Percentiles rank a stretch among this genome's conserved stretches.
Evolutionary conservation across 768 basidiomycete genomes (phyloP).

Genomic region (Lactarius evosmus): DNA sequence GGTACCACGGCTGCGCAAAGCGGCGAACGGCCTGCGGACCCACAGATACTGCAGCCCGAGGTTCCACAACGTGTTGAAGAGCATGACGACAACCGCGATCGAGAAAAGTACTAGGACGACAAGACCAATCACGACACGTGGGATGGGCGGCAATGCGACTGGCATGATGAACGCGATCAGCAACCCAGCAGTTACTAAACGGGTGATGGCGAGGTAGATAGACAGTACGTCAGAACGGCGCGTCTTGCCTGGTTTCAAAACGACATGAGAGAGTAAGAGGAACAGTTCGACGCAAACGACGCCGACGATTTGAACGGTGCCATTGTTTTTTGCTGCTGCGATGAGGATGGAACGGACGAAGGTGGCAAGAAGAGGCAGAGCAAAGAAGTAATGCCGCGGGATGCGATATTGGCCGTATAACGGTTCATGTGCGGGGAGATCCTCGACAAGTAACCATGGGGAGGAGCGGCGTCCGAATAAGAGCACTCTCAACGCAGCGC

Average conservation of each 20-base stretch:
- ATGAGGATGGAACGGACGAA: slow-evolving; percentile 72
- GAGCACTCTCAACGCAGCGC: slow-evolving; percentile 48
- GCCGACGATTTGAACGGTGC: slow-evolving; percentile 65
- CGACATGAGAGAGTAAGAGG: slow-evolving; percentile 50
- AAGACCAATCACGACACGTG: slow-evolving; percentile 77
- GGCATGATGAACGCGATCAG: slow-evolving; percentile 74
- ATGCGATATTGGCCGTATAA: slow-evolving; percentile 65
- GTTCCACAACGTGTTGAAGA: slow-evolving; percentile 62
- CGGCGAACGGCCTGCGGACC: slow-evolving; percentile 28
- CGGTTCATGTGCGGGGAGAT: slow-evolving; percentile 49
- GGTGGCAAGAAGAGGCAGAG: slow-evolving; percentile 51
- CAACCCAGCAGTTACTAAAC: slow-evolving; percentile 66
- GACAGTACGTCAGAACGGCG: slow-evolving; percentile 69
- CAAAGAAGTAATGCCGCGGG: slow-evolving; percentile 65
- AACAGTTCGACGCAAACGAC: slow-evolving; percentile 64
- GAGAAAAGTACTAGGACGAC: slow-evolving; percentile 70
- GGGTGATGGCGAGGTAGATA: slow-evolving; percentile 60
- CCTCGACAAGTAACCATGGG: slow-evolving; percentile 40
- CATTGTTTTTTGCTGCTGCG: slow-evolving; percentile 57
- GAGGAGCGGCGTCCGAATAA: slow-evolving; percentile 44
- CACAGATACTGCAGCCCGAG: slow-evolving; percentile 35
- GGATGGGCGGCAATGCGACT: slow-evolving; percentile 65
- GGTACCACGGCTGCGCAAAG: slow-evolving; percentile 28
- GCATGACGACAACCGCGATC: slow-evolving; percentile 63
- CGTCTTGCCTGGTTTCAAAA: slow-evolving; percentile 62